phyloP scores from a whole-genome alignment of 2,329 filamentous ascomycete genomes.

The Arachnopeziza araneosa region DNA sequence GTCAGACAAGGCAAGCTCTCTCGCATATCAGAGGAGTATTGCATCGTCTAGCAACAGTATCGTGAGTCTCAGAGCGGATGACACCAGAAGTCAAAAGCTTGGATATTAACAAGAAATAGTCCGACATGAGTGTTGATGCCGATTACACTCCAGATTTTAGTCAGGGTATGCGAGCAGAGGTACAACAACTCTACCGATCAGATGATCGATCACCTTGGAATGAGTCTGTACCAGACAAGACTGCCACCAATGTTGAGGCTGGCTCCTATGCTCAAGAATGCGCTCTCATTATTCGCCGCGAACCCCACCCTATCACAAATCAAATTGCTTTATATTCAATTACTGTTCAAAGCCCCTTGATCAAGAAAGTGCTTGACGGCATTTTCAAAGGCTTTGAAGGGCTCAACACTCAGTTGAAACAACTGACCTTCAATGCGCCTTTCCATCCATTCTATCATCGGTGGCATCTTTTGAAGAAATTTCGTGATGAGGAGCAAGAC shows the following conservation, averaged over 20 bases:
- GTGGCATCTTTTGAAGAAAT: constrained; percentile 27
- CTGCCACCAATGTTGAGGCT: constrained; percentile 10
- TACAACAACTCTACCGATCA: constrained; percentile 16
- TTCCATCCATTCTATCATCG: constrained; percentile 33
- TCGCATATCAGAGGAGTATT: background rate
- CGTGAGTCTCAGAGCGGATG: background rate
- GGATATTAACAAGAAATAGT: background rate
- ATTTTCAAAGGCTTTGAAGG: constrained; percentile 31
- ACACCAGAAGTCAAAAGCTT: background rate
- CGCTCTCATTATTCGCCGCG: constrained; percentile 23
- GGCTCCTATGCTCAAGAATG: constrained; percentile 12
- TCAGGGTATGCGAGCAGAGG: constrained; percentile 7
- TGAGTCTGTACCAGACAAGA: constrained; percentile 11
- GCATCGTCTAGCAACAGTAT: background rate
- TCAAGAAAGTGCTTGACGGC: constrained; percentile 28
- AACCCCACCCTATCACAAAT: constrained; percentile 17
- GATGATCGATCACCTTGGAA: constrained; percentile 16
- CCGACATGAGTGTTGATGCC: constrained; percentile 10
- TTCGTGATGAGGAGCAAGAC: constrained; percentile 25
- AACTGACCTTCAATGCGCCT: constrained; percentile 29
- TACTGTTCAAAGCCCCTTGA: constrained; percentile 31
- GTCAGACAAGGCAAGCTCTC: background rate
- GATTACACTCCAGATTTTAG: constrained; percentile 7
- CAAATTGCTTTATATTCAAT: constrained; percentile 27
- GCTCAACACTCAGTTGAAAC: constrained; percentile 29